Conservation (phyloP, 306 rosid species). For the Medicago arabica region DNA sequence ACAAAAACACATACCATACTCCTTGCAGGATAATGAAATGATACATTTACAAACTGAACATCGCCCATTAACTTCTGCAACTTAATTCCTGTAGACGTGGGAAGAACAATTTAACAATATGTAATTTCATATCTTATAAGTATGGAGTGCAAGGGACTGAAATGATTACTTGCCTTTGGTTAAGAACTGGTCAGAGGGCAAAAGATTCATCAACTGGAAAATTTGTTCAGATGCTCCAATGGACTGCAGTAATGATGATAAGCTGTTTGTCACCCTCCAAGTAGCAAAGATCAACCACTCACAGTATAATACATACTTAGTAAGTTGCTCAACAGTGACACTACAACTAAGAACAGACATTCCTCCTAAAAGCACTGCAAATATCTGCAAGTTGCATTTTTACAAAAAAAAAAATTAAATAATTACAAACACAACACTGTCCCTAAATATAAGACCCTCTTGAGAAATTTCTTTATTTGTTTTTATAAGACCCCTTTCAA, state of each 20-base stretch:
- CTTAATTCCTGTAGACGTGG: conserved; percentile 60
- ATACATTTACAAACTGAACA: conserved; percentile 68
- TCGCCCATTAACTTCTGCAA: conserved; percentile 63
- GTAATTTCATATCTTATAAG: not conserved
- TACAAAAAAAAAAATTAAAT: conserved; percentile 12
- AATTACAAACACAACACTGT: not conserved
- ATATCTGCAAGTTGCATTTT: conserved; percentile 54
- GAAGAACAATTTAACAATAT: conserved; percentile 40
- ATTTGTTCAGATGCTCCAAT: conserved; percentile 78
- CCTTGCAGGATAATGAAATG: conserved; percentile 73
- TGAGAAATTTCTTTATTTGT: not conserved
- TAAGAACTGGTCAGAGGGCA: conserved; percentile 67
- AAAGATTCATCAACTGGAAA: conserved; percentile 63
- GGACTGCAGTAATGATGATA: conserved; percentile 78
- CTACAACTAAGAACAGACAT: conserved; percentile 54
- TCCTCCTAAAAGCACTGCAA: conserved; percentile 74
- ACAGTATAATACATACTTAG: conserved; percentile 82
- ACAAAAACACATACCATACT: conserved; percentile 43
- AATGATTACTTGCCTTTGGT: conserved; percentile 60
- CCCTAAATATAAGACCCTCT: not conserved
- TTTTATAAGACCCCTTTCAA: not conserved
- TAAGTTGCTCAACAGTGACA: conserved; percentile 75
- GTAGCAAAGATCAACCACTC: conserved; percentile 94
- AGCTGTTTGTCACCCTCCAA: conserved; percentile 77
- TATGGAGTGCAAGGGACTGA: not conserved